phyloP scores from a whole-genome alignment of 306 rosid genomes.

The Spatholobus suberectus region DNA sequence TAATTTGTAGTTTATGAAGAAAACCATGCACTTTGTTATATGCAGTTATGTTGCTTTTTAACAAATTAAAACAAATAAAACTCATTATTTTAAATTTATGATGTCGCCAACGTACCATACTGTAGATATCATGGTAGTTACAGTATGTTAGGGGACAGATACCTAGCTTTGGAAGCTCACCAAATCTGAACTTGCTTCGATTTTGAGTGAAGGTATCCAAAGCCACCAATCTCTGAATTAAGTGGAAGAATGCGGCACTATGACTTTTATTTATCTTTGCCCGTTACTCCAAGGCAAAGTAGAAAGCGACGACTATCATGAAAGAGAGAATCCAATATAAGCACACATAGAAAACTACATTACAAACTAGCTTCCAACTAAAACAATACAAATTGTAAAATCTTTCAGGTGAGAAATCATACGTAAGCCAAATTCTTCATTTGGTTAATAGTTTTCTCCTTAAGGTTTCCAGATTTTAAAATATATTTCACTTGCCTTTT shows the following conservation, averaged over 20 bases:
- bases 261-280: conserved; percentile 17
- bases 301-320: conserved; percentile 45
- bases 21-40: conserved; percentile 23
- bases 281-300: conserved; percentile 35
- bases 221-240: conserved; percentile 34
- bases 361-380: conserved; percentile 16
- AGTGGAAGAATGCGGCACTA: conserved; percentile 12
- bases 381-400: not conserved
- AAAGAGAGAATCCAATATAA: conserved; percentile 13
- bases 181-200: conserved; percentile 48
- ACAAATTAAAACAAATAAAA: not conserved
- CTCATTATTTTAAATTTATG: not conserved
- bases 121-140: conserved; percentile 18
- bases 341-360: not conserved
- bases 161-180: conserved; percentile 42
- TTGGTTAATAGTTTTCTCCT: not conserved
- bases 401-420: conserved; percentile 23
- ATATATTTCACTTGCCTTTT: not conserved
- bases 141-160: conserved; percentile 30
- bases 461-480: not conserved
- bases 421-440: conserved; percentile 13
- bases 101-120: not conserved
- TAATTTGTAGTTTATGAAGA: conserved; percentile 17
- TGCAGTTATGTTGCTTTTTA: not conserved
- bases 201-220: conserved; percentile 52